Evolutionary conservation across 768 basidiomycete species (phyloP), one percentile per base, ranked within the genome.

Genomic region (Xerocomus spinulosus): DNA sequence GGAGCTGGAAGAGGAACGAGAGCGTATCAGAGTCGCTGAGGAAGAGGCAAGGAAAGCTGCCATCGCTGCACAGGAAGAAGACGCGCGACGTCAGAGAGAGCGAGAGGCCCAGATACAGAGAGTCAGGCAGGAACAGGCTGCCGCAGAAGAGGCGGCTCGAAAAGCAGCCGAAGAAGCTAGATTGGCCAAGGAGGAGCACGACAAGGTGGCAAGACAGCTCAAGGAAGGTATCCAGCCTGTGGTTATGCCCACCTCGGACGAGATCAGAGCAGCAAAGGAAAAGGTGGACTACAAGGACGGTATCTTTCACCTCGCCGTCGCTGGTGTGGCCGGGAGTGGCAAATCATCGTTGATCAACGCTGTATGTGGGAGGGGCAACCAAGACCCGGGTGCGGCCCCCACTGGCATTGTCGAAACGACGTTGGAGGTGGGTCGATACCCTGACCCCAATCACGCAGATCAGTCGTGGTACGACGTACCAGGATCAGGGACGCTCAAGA

Each of bases 401-500:
- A 62, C 63, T 5, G 70, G 68, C 10, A 46, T 70, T 39, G 57
- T 56, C 3, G 70, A 70, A 34, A 71, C 68, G 10, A 71, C 69
- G 17, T 29, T 54, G 30, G 48, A 57, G 35, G 44, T 70, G 9
- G 54, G 50, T 2, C 57, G 70, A 32, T 72, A 68, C 39, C 48
- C 53, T 18, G 59, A 70, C 40, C 54, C 60, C 15, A 60, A 46
- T 17, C 48, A 59, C 7, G 37, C 52, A 0, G 49, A 57, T 46
- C 59, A 54, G 17, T 57, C 60, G 17, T 72, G 71, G 70, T 72
- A 67, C 42, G 70, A 71, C 30, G 48, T 71, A 23, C 71, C 70
- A 0, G 70, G 70, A 14, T 69, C 70, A 9, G 68, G 66, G 8
- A 71, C 70, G 2, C 46, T 64, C n/a, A 60, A 54, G 32, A 52